These are phyloP conservation scores for Castanopsis chinensis DNA, from an alignment of 306 rosid genomes.

Conservation along the genomic window DNA sequence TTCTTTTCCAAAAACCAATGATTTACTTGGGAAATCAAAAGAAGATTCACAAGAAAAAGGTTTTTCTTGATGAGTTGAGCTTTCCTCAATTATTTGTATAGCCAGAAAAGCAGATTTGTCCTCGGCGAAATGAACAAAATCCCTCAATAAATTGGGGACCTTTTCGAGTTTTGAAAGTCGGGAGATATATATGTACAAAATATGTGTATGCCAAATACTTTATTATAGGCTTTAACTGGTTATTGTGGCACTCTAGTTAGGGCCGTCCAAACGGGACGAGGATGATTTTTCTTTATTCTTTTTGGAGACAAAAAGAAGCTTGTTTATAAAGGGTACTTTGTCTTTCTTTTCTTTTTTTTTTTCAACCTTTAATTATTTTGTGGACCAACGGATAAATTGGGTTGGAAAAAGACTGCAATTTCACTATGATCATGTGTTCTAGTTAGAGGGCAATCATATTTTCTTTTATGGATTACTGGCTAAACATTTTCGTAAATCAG, in stretches of 20 bases:
- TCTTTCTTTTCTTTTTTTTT: neutral
- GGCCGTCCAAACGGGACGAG: neutral
- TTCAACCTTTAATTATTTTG: too few relatives aligned
- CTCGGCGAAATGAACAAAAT: slow-evolving; percentile 16
- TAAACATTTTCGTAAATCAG: too few relatives aligned
- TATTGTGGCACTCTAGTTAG: neutral
- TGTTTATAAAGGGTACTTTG: neutral
- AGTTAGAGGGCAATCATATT: too few relatives aligned
- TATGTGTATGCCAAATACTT: neutral
- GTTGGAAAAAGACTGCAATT: neutral
- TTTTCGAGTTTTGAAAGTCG: neutral
- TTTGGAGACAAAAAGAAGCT: neutral
- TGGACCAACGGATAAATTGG: neutral
- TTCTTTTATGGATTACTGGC: too few relatives aligned
- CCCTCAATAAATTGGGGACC: neutral
- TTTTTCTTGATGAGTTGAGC: neutral
- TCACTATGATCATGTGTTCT: too few relatives aligned
- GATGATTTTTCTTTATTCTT: neutral
- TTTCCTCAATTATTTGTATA: neutral
- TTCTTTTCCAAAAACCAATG: neutral
- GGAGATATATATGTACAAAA: neutral
- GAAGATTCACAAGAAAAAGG: slow-evolving; percentile 8
- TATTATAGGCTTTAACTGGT: neutral
- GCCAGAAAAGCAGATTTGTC: slow-evolving; percentile 1
- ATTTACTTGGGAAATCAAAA: neutral